Percentiles rank a stretch among this genome's conserved stretches.
phyloP scores from a whole-genome alignment of 768 basidiomycete genomes.

The Phanerochaete carnosa region DNA sequence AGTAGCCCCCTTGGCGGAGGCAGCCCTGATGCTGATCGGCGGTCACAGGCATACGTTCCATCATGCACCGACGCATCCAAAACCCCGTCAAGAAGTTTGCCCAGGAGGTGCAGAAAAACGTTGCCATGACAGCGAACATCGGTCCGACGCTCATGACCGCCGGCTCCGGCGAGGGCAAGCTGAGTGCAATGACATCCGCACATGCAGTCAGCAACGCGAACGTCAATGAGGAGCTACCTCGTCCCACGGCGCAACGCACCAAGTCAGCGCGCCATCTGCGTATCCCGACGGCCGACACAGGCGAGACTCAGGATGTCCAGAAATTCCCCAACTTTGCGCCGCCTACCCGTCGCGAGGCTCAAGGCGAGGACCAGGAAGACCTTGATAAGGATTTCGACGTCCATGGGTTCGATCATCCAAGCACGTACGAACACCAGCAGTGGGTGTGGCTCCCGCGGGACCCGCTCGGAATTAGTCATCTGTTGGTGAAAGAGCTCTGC shows the following conservation, averaged over 20 bases:
- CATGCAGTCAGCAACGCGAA: not conserved
- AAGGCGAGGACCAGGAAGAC: constrained; percentile 15
- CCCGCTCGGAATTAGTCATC: constrained; percentile 34
- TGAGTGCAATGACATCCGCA: not conserved
- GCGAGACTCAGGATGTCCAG: not conserved
- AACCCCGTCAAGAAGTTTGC: constrained; percentile 9
- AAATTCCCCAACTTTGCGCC: not conserved
- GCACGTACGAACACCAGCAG: constrained; percentile 37
- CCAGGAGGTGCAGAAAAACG: constrained; percentile 4
- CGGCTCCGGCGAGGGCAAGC: not conserved
- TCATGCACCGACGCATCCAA: constrained; percentile 10
- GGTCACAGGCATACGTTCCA: constrained; percentile 5
- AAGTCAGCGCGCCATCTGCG: not conserved
- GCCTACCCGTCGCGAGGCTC: not conserved
- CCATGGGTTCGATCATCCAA: constrained; percentile 44
- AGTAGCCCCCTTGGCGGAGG: not conserved
- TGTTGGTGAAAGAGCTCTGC: constrained; percentile 26
- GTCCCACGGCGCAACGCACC: not conserved
- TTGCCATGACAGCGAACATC: constrained; percentile 7
- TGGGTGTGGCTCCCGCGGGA: constrained; percentile 46
- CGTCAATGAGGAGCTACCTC: not conserved
- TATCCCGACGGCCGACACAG: no score
- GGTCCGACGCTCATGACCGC: not conserved
- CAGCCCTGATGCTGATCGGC: not conserved
- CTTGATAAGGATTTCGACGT: constrained; percentile 24